Evolutionary conservation across 192 early-diverging fungal genomes (phyloP).

Genomic region (Oehlia diaphana): DNA sequence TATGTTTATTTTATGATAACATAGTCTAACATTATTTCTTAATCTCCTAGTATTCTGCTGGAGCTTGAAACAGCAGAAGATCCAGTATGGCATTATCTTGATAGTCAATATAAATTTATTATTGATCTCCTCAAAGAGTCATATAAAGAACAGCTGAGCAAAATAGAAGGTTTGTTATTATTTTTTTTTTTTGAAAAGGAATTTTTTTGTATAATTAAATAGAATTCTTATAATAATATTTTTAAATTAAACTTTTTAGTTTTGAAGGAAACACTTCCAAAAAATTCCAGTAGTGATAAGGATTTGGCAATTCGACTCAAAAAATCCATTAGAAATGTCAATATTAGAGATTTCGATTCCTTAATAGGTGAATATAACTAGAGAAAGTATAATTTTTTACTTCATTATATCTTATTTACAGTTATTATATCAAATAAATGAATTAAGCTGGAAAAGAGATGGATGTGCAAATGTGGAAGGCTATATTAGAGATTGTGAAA

Average conservation of each 20-base stretch:
- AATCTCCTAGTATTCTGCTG: constrained; percentile 56
- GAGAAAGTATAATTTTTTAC: not conserved
- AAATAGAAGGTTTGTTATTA: constrained; percentile 38
- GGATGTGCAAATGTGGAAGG: constrained; percentile 72
- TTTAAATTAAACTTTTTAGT: constrained; percentile 5
- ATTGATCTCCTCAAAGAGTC: constrained; percentile 71
- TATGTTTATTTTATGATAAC: not conserved
- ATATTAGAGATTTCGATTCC: constrained; percentile 45
- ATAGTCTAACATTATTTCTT: not conserved
- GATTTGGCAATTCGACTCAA: constrained; percentile 29
- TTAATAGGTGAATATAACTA: constrained; percentile 5
- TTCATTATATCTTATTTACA: constrained; percentile 37
- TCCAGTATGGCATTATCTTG: constrained; percentile 87
- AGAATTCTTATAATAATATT: not conserved
- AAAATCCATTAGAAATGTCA: constrained; percentile 37
- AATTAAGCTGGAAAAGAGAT: constrained; percentile 56
- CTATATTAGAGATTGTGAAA: constrained; percentile 67
- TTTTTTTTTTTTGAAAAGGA: not conserved
- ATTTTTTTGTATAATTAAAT: not conserved
- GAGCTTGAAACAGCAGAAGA: constrained; percentile 80
- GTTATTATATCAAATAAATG: constrained; percentile 35
- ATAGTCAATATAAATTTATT: constrained; percentile 87
- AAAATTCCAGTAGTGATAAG: not conserved
- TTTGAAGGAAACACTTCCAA: constrained; percentile 2
- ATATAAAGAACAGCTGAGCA: constrained; percentile 58